Evolutionary conservation across 768 basidiomycete genomes (phyloP).

Genomic region (Leccinum aurantiacum): DNA sequence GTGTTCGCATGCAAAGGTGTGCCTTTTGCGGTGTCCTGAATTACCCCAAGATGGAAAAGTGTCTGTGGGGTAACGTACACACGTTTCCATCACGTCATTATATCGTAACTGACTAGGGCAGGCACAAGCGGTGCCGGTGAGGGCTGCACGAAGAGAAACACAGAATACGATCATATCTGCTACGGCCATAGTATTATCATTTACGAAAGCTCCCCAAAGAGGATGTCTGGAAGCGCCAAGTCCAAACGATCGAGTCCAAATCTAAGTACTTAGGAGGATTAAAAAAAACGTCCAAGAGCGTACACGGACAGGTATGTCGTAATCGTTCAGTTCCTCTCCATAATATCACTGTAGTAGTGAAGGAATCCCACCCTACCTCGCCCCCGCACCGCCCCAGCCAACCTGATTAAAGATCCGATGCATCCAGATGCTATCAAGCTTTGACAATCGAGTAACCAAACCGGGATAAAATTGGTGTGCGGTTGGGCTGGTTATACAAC

Average conservation of each 20-base stretch:
- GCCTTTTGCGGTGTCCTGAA: constrained; percentile 5
- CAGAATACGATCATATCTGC: constrained; percentile 13
- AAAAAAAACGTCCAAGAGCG: constrained; percentile 25
- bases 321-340: constrained; percentile 16
- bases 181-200: constrained; percentile 20
- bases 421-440: constrained; percentile 13
- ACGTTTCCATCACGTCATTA: constrained; percentile 31
- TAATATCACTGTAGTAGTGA: constrained; percentile 3
- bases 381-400: neutral
- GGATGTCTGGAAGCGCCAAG: constrained; percentile 15
- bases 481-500: constrained; percentile 77
- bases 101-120: constrained; percentile 25
- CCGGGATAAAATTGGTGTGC: constrained; percentile 34
- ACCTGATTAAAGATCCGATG: neutral
- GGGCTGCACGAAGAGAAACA: constrained; percentile 2
- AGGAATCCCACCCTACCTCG: constrained; percentile 1
- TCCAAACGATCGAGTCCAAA: constrained; percentile 29
- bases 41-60: constrained; percentile 6
- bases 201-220: constrained; percentile 16
- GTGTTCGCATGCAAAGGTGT: neutral
- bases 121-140: constrained; percentile 1
- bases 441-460: constrained; percentile 30
- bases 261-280: constrained; percentile 15
- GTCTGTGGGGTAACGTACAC: constrained; percentile 27
- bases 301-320: constrained; percentile 20